Conservation (phyloP, 768 basidiomycete species). For the Lepiota venenata region DNA sequence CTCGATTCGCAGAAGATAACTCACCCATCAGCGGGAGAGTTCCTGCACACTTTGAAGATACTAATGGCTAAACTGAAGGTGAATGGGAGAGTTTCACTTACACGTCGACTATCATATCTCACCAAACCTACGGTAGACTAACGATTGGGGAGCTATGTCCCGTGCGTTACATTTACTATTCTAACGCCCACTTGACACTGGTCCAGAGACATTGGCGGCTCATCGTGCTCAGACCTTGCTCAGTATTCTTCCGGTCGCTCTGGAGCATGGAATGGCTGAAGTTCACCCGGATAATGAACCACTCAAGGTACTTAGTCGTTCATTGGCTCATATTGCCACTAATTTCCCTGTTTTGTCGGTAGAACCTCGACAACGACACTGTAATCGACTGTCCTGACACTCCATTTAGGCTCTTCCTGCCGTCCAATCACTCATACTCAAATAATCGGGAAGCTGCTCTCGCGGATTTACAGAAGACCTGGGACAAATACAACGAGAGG, state of each 20-base stretch:
- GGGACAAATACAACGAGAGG: slow-evolving; percentile 29
- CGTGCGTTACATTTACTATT: slow-evolving; percentile 34
- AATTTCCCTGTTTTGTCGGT: neutral
- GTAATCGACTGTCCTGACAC: slow-evolving; percentile 36
- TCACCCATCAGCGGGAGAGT: slow-evolving; percentile 49
- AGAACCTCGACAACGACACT: slow-evolving; percentile 54
- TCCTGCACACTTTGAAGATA: slow-evolving; percentile 55
- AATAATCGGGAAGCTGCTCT: slow-evolving; percentile 24
- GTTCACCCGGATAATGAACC: slow-evolving; percentile 42
- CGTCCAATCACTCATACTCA: slow-evolving; percentile 7
- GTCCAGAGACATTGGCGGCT: slow-evolving; percentile 42
- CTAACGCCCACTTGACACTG: neutral
- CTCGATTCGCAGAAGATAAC: slow-evolving; percentile 48
- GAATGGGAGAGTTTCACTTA: neutral
- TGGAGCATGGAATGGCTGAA: slow-evolving; percentile 45
- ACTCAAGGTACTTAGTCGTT: slow-evolving; percentile 37
- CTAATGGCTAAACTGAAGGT: slow-evolving; percentile 70
- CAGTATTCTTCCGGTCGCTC: slow-evolving; percentile 40
- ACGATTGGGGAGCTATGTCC: slow-evolving; percentile 64
- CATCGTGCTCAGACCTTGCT: slow-evolving; percentile 44
- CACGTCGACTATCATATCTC: neutral
- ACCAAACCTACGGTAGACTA: slow-evolving; percentile 34
- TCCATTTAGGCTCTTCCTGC: slow-evolving; percentile 29
- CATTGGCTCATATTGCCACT: neutral
- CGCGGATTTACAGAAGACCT: slow-evolving; percentile 20